A percentile compares a stretch with the other conserved stretches of the same genome.
Evolutionary conservation across 768 basidiomycete species (phyloP).

Genomic region (Daedaleopsis sinensis): DNA sequence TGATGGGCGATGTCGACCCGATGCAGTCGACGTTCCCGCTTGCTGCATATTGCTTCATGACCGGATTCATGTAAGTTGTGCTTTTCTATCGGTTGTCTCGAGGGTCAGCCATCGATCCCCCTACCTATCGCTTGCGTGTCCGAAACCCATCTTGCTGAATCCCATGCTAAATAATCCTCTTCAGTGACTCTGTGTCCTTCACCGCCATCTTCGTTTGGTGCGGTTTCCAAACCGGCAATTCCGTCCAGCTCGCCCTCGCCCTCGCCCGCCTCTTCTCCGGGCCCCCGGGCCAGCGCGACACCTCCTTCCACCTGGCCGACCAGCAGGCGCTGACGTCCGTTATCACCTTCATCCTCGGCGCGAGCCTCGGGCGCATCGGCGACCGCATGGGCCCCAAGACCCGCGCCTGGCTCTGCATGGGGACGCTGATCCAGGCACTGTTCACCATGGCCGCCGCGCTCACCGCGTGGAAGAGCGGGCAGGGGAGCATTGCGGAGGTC

Average conservation of each 20-base stretch:
- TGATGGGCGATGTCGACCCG: conserved; percentile 53
- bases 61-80: conserved; percentile 67
- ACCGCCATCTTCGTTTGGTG: conserved; percentile 84
- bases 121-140: not conserved
- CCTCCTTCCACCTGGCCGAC: conserved; percentile 76
- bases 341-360: conserved; percentile 73
- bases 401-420: conserved; percentile 72
- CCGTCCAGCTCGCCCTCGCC: conserved; percentile 75
- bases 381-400: conserved; percentile 75
- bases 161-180: not conserved
- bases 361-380: conserved; percentile 83
- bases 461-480: conserved; percentile 68
- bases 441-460: conserved; percentile 77
- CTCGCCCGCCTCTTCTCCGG: conserved; percentile 76
- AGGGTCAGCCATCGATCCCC: not conserved
- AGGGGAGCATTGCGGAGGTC: conserved; percentile 52
- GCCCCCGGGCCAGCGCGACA: conserved; percentile 48
- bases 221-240: conserved; percentile 84
- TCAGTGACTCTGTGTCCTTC: conserved; percentile 73
- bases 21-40: conserved; percentile 53
- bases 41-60: conserved; percentile 76
- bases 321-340: conserved; percentile 84
- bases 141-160: not conserved
- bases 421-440: conserved; percentile 74
- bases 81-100: not conserved